Conservation (phyloP, 495 filamentous ascomycete genomes). For the Neurospora tetraspora region DNA sequence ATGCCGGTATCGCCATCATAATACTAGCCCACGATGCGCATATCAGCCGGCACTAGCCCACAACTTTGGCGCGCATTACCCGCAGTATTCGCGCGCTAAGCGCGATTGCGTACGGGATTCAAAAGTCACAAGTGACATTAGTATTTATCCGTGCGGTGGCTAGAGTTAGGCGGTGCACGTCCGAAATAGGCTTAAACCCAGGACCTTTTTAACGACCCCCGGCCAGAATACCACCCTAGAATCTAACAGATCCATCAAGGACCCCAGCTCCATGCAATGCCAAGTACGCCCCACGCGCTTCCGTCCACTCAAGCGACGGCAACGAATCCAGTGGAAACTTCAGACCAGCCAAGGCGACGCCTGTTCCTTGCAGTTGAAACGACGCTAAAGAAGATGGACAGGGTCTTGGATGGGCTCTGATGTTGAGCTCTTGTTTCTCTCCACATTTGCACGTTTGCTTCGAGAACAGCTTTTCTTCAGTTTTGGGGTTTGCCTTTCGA, state of each 20-base stretch:
- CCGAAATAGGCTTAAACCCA: no score
- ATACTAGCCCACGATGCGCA: no score
- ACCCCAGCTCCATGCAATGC: background rate
- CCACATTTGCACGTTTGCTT: background rate
- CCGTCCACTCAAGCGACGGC: background rate
- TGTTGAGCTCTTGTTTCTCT: background rate
- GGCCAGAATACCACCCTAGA: no score
- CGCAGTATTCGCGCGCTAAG: no score
- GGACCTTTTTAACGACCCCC: no score
- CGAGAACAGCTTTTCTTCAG: background rate
- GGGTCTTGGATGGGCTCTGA: background rate
- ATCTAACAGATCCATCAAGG: background rate
- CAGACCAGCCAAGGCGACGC: background rate
- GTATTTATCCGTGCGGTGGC: no score
- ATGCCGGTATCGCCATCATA: no score
- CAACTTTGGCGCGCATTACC: no score
- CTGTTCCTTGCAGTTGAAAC: slow-evolving; percentile 28
- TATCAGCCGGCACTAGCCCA: no score
- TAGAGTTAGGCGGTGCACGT: no score
- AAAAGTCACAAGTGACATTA: no score
- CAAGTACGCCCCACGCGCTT: slow-evolving; percentile 1
- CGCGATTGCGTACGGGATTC: no score
- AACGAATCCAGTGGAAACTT: slow-evolving; percentile 4
- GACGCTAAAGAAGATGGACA: slow-evolving; percentile 7
- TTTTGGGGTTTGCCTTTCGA: background rate